A percentile compares a stretch with the other conserved stretches of the same genome.
phyloP scores from a whole-genome alignment of 2,329 filamentous ascomycete genomes.

The Calonectria hawksworthii region DNA sequence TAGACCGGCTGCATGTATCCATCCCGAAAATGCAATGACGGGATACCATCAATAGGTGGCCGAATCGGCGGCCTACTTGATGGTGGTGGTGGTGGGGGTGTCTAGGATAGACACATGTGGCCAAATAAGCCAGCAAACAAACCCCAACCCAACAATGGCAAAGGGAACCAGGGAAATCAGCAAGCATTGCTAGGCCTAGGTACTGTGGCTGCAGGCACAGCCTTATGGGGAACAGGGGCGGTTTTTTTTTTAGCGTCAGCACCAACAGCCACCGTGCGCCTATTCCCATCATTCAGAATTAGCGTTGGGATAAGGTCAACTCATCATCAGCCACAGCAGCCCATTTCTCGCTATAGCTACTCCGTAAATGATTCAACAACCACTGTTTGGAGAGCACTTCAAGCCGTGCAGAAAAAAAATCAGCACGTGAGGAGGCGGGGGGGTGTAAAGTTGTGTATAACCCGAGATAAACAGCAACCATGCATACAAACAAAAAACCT shows the following conservation, averaged over 20 bases:
- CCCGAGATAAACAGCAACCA: not conserved
- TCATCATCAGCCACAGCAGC: constrained; percentile 6
- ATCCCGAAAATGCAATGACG: constrained; percentile 16
- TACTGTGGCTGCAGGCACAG: constrained; percentile 37
- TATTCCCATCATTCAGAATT: constrained; percentile 17
- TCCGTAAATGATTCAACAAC: not conserved
- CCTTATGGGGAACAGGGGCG: constrained; percentile 41
- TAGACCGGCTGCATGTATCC: not conserved
- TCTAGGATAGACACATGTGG: not conserved
- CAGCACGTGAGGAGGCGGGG: constrained; percentile 11
- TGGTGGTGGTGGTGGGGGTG: constrained; percentile 11
- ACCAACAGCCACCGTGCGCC: constrained; percentile 19
- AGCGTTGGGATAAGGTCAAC: not conserved
- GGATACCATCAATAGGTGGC: not conserved
- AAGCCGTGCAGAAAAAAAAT: not conserved
- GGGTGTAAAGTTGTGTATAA: not conserved
- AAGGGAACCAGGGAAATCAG: constrained; percentile 22
- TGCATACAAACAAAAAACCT: not conserved
- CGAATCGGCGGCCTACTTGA: constrained; percentile 19
- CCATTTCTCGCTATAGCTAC: not conserved
- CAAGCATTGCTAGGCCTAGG: constrained; percentile 40
- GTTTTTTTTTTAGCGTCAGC: constrained; percentile 37
- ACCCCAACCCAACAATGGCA: constrained; percentile 19
- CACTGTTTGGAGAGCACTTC: not conserved
- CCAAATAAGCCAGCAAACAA: constrained; percentile 7